A percentile compares a stretch with the other conserved stretches of the same genome.
phyloP scores from a whole-genome alignment of 805 yeast species.

The Hanseniaspora thailandica region DNA sequence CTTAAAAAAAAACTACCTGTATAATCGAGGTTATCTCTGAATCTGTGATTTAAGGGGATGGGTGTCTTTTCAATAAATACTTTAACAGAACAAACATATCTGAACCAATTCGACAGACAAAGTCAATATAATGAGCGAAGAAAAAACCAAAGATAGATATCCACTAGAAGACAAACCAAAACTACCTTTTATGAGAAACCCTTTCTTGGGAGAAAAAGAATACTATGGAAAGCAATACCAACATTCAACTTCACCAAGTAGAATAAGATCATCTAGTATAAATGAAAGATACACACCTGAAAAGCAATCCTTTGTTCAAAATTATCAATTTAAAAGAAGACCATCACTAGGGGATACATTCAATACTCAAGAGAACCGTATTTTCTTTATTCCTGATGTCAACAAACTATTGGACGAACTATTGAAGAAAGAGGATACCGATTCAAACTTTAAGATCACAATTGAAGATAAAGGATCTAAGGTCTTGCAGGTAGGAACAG shows the following conservation, averaged over 20 bases:
- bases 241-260: conserved; percentile 13
- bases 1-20: too few species aligned
- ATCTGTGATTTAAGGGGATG: too few species aligned
- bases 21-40: too few species aligned
- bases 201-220: conserved; percentile 8
- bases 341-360: conserved; percentile 44
- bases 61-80: too few species aligned
- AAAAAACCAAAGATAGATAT: not conserved
- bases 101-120: too few species aligned
- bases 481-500: conserved; percentile 68
- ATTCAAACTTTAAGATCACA: conserved; percentile 70
- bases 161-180: not conserved
- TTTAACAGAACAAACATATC: not conserved
- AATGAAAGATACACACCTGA: conserved; percentile 9
- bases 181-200: conserved; percentile 3
- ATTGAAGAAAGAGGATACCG: conserved; percentile 71
- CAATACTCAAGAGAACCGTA: conserved; percentile 28
- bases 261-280: conserved; percentile 13
- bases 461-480: conserved; percentile 78
- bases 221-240: conserved; percentile 13
- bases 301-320: conserved; percentile 9
- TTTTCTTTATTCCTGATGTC: conserved; percentile 62
- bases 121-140: not conserved
- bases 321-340: conserved; percentile 33
- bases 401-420: conserved; percentile 59